These are phyloP conservation scores for Aspergillus nanangensis DNA, from an alignment of 495 filamentous ascomycete genomes.

Conservation along the genomic window DNA sequence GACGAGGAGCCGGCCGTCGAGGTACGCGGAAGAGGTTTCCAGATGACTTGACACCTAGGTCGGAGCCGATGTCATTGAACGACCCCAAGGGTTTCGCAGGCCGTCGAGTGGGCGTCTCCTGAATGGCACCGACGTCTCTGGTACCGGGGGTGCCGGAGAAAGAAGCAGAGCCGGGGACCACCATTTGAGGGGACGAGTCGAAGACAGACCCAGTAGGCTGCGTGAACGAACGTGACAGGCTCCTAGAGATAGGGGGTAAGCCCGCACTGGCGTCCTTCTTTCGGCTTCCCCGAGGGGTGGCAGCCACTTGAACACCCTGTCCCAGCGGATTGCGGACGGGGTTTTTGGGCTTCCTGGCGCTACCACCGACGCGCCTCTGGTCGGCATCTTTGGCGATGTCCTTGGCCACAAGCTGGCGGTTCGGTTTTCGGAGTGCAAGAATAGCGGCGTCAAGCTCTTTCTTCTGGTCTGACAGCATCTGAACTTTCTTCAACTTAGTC, in stretches of 20 bases:
- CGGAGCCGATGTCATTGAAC: constrained; percentile 8
- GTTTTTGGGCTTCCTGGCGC: constrained; percentile 56
- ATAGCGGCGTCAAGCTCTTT: constrained; percentile 84
- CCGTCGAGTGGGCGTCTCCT: constrained; percentile 52
- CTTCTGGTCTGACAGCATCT: constrained; percentile 59
- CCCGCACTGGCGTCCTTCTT: constrained; percentile 31
- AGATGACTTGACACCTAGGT: constrained; percentile 6
- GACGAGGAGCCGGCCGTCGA: constrained; percentile 33
- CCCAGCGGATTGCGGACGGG: constrained; percentile 55
- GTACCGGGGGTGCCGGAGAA: constrained; percentile 10
- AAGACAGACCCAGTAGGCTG: constrained; percentile 8
- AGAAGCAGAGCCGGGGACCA: constrained; percentile 16
- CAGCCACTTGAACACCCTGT: constrained; percentile 66
- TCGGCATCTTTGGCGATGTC: constrained; percentile 68
- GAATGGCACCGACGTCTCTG: constrained; percentile 24
- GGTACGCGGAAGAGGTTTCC: constrained; percentile 34
- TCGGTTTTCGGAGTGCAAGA: constrained; percentile 76
- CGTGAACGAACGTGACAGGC: constrained; percentile 16
- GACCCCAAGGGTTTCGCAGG: constrained; percentile 31
- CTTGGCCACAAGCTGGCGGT: constrained; percentile 70
- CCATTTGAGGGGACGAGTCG: constrained; percentile 12
- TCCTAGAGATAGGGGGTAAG: constrained; percentile 28
- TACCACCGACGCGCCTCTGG: constrained; percentile 42
- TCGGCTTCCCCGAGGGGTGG: constrained; percentile 61
- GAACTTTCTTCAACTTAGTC: constrained; percentile 67